Evolutionary conservation across 2,329 filamentous ascomycete genomes (phyloP).

Genomic region (Alternaria sp.): DNA sequence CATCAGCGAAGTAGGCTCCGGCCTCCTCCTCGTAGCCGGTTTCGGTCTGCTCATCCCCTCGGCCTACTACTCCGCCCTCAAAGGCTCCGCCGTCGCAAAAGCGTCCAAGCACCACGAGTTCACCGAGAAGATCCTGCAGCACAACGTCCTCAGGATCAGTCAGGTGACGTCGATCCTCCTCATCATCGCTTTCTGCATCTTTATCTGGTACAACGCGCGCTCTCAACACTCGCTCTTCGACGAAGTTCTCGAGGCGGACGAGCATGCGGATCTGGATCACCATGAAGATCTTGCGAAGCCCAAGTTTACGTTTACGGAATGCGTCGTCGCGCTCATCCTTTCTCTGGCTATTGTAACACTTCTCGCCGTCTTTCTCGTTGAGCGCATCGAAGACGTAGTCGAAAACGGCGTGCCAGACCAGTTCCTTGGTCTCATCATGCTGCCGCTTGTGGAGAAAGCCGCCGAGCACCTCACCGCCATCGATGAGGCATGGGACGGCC

Average conservation of each 20-base stretch:
- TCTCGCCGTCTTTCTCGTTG: conserved; percentile 75
- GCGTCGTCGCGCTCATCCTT: conserved; percentile 67
- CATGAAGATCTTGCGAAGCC: conserved; percentile 65
- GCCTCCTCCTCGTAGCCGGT: conserved; percentile 76
- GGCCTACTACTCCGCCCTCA: conserved; percentile 53
- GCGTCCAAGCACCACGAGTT: conserved; percentile 37
- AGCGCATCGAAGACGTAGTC: conserved; percentile 71
- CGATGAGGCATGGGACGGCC: conserved; percentile 83
- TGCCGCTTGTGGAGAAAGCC: conserved; percentile 83
- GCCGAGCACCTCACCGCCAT: conserved; percentile 84
- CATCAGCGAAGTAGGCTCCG: conserved; percentile 79
- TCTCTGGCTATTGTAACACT: conserved; percentile 73
- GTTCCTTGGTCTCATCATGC: conserved; percentile 74
- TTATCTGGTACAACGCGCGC: conserved; percentile 73
- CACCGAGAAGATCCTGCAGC: conserved; percentile 41
- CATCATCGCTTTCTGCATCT: conserved; percentile 48
- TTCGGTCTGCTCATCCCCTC: conserved; percentile 53
- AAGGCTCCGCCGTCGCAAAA: conserved; percentile 39
- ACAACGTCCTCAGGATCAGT: conserved; percentile 45
- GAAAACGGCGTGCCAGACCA: conserved; percentile 56
- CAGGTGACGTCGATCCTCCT: conserved; percentile 45
- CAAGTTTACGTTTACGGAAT: conserved; percentile 79
- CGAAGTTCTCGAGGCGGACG: conserved; percentile 73
- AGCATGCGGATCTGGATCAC: conserved; percentile 69
- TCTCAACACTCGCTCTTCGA: conserved; percentile 81